These are phyloP conservation scores for Endoconidiophora laricicola DNA, from an alignment of 2,329 filamentous ascomycete genomes.

Conservation along the genomic window DNA sequence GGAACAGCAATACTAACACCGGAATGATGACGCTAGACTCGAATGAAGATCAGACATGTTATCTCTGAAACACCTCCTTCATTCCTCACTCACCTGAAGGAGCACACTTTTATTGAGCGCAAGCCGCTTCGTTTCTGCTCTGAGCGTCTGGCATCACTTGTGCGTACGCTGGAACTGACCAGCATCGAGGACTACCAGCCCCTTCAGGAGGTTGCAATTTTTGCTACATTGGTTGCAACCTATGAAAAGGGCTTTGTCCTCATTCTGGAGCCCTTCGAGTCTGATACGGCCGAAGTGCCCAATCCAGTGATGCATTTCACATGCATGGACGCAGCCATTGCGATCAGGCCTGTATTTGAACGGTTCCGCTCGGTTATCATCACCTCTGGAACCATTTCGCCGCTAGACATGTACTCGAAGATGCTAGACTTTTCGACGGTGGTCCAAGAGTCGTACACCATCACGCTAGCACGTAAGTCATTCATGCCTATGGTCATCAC, in stretches of 20 bases:
- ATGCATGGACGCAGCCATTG: slow-evolving; percentile 90
- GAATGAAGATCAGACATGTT: slow-evolving; percentile 95
- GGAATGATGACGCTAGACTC: slow-evolving; percentile 38
- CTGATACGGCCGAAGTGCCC: slow-evolving; percentile 83
- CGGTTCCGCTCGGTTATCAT: slow-evolving; percentile 97
- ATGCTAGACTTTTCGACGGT: slow-evolving; percentile 91
- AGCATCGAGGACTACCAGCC: slow-evolving; percentile 98
- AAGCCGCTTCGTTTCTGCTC: slow-evolving; percentile 91
- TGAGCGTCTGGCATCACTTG: slow-evolving; percentile 82
- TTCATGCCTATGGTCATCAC: slow-evolving; percentile 98
- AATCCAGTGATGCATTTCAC: slow-evolving; percentile 97
- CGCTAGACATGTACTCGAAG: slow-evolving; percentile 96
- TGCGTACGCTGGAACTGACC: slow-evolving; percentile 84
- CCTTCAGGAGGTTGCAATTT: slow-evolving; percentile 91
- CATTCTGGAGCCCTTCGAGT: slow-evolving; percentile 94
- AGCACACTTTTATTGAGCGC: slow-evolving; percentile 93
- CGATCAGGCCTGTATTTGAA: slow-evolving; percentile 94
- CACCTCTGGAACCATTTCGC: slow-evolving; percentile 91
- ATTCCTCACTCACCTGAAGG: slow-evolving; percentile 81
- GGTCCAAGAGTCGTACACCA: slow-evolving; percentile 90
- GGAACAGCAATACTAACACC: neutral
- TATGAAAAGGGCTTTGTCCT: slow-evolving; percentile 94
- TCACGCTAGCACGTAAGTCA: slow-evolving; percentile 87
- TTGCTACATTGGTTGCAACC: slow-evolving; percentile 87
- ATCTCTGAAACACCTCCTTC: slow-evolving; percentile 94